Percentiles rank a stretch among this genome's conserved stretches.
These are phyloP conservation scores for Lepidium didymum DNA, from an alignment of 345 rosid species.

Conservation along the genomic window DNA sequence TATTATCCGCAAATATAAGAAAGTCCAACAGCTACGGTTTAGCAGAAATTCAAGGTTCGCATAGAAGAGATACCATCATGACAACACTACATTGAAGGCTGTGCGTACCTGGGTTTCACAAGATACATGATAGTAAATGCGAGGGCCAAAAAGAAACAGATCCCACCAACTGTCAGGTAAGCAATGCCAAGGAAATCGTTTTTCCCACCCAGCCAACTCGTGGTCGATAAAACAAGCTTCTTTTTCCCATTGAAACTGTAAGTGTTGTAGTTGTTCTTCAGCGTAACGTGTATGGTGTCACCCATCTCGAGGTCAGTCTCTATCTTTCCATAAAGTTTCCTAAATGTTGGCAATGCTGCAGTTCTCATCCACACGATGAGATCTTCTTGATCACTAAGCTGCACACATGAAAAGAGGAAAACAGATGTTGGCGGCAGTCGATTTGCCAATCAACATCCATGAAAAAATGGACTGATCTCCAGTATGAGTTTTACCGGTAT, in stretches of 20 bases:
- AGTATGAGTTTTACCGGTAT: constrained; percentile 39
- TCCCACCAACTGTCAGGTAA: constrained; percentile 81
- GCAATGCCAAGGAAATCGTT: constrained; percentile 97
- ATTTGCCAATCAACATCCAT: background rate
- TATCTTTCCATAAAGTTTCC: constrained; percentile 92
- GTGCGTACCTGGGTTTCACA: constrained; percentile 75
- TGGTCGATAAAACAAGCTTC: constrained; percentile 90
- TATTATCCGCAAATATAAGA: background rate
- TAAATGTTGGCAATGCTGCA: constrained; percentile 98
- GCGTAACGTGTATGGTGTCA: constrained; percentile 44
- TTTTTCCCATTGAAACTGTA: constrained; percentile 94
- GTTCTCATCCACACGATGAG: constrained; percentile 99
- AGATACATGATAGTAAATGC: constrained; percentile 81
- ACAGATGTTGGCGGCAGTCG: background rate
- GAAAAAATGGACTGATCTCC: background rate
- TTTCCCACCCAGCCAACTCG: constrained; percentile 99
- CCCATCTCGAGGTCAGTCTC: constrained; percentile 60
- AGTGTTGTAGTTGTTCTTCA: constrained; percentile 76
- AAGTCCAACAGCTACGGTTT: background rate
- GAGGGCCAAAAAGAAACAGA: constrained; percentile 81
- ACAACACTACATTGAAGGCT: background rate
- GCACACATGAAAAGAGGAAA: constrained; percentile 15
- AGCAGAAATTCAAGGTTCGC: background rate
- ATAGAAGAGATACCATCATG: background rate
- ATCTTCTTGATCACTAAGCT: constrained; percentile 91